Evolutionary conservation across 2,329 filamentous ascomycete genomes (phyloP).

Genomic region (Lasiodiplodia gonubiensis): DNA sequence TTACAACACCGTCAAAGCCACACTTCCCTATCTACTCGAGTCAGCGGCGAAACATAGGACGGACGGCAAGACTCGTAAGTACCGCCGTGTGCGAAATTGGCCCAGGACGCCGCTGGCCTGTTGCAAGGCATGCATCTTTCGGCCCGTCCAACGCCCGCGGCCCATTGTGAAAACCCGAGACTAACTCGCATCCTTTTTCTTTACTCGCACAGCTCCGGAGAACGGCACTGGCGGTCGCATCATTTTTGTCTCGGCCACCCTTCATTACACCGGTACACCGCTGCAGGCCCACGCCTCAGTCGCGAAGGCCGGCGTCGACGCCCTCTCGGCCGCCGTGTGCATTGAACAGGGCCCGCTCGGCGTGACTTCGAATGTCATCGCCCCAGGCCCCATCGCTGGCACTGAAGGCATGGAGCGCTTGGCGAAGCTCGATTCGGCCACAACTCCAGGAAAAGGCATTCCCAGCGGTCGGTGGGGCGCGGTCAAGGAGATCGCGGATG

Average conservation of each 20-base stretch:
- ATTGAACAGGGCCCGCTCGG: slow-evolving; percentile 91
- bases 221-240: slow-evolving; percentile 77
- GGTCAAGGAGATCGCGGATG: slow-evolving; percentile 88
- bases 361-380: slow-evolving; percentile 85
- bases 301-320: slow-evolving; percentile 90
- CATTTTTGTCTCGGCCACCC: slow-evolving; percentile 86
- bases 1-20: slow-evolving; percentile 94
- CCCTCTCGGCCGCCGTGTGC: slow-evolving; percentile 77
- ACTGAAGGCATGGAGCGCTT: slow-evolving; percentile 69
- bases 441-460: slow-evolving; percentile 50
- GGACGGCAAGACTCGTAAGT: slow-evolving; percentile 60
- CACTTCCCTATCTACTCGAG: slow-evolving; percentile 77
- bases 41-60: slow-evolving; percentile 70
- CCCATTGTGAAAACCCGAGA: background rate
- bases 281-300: slow-evolving; percentile 89
- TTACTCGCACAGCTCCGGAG: slow-evolving; percentile 34
- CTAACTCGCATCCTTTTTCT: slow-evolving; percentile 1
- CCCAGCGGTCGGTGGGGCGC: slow-evolving; percentile 79
- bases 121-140: slow-evolving; percentile 30
- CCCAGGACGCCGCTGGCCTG: slow-evolving; percentile 41
- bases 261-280: slow-evolving; percentile 87
- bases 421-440: slow-evolving; percentile 42
- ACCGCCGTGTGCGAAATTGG: background rate
- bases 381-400: slow-evolving; percentile 81
- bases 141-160: slow-evolving; percentile 1